phyloP scores from a whole-genome alignment of 2,329 filamentous ascomycete genomes.

The Claviceps sp. region DNA sequence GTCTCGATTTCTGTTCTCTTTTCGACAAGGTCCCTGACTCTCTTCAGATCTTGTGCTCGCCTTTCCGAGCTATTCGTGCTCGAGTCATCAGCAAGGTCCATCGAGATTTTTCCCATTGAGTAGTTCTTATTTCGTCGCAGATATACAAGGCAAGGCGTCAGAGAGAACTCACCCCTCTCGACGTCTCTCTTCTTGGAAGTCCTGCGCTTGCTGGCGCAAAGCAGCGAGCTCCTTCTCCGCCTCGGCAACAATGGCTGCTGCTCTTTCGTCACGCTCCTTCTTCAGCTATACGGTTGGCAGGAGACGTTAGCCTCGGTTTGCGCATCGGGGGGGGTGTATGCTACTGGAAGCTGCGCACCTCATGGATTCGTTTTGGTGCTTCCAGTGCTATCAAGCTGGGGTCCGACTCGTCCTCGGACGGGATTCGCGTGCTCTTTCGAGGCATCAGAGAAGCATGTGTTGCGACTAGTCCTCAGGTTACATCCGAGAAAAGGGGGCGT shows the following conservation, averaged over 20 bases:
- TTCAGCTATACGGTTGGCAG: slow-evolving; percentile 14
- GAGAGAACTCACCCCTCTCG: slow-evolving; percentile 10
- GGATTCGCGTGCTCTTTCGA: slow-evolving; percentile 8
- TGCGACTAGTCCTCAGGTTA: too few species aligned
- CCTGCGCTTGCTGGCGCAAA: slow-evolving; percentile 11
- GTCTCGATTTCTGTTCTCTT: slow-evolving; percentile 15
- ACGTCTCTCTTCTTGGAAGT: slow-evolving; percentile 12
- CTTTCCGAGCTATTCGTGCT: slow-evolving; percentile 8
- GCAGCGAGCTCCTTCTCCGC: slow-evolving; percentile 13
- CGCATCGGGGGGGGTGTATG: too few species aligned
- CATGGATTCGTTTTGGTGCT: slow-evolving; percentile 15
- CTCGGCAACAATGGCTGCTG: slow-evolving; percentile 12
- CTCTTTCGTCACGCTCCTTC: slow-evolving; percentile 15
- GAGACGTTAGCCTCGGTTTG: too few species aligned
- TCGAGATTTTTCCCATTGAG: too few species aligned
- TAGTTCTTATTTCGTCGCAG: background rate
- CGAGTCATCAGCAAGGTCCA: background rate
- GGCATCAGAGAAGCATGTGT: slow-evolving; percentile 3
- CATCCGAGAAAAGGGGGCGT: background rate
- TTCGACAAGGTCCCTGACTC: slow-evolving; percentile 12
- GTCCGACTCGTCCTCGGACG: slow-evolving; percentile 11
- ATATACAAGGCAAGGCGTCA: background rate
- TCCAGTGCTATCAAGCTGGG: slow-evolving; percentile 12
- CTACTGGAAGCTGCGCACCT: slow-evolving; percentile 8
- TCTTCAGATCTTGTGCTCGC: slow-evolving; percentile 8